Evolutionary conservation across 495 filamentous ascomycete genomes (phyloP), one percentile per base, ranked within the genome.

Genomic region (Jackrogersella multiformis): DNA sequence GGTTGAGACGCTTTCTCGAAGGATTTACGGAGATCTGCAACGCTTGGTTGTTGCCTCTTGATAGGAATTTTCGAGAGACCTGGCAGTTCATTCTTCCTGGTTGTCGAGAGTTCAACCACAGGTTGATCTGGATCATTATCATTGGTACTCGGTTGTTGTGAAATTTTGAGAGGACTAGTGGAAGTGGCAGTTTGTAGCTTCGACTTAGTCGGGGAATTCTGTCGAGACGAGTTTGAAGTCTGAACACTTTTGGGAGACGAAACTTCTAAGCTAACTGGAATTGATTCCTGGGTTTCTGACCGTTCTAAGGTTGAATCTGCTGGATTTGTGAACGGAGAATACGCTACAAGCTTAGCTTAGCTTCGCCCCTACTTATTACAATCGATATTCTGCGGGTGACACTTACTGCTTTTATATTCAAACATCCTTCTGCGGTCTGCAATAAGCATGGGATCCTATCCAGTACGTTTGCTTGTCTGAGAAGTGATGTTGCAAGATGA

Each of bases 381-480:
- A 45, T 24, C 4, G 38, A 45, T 4, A 21, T 18, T 18, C 8
- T 18, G 8, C 30, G 1, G 9, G 16, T 38, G 28, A 15, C n/a
- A 66, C 73, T 69, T 30, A 77, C 76, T 59, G n/a, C 56, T 59
- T 9, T 45, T 52, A 45, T 54, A 23, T 55, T 81, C 75, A 48
- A 79, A 79, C 24, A 76, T 1, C 51, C 69, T 78, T 60, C 74
- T 74, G 2, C 73, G 69, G 39, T 78, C 73, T 5, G 75, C 65
- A 15, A 79, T 69, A 5, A 64, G 12, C 10, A 62, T 73, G 4
- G 72, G 71, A 60, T 73, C 65, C 66, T 73, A 72, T 16, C 68
- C 69, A 49, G 61, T 51, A 10, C 28, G 23, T 45, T 16, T 64
- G 52, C 39, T 6, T 41, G 28, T 59, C 36, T 30, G 55, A 48